Evolutionary conservation across 495 filamentous ascomycete species (phyloP), one percentile per base, ranked within the genome.

Genomic region (Neohortaea acidophila): DNA sequence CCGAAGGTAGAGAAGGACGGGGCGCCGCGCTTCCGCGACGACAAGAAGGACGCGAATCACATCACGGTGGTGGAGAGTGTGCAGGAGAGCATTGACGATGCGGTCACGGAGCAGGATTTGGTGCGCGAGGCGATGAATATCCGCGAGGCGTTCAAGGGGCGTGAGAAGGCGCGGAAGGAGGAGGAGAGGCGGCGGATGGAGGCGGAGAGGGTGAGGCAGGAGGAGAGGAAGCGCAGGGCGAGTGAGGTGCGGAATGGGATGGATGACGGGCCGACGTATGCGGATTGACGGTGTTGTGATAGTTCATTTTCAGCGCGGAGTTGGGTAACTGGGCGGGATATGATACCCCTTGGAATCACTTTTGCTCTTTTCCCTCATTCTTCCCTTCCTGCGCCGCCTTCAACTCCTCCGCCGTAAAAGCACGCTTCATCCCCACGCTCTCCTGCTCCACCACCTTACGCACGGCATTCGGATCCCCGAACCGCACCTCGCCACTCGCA

Each of bases 1-100:
- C 84, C 81, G 56, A 63, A 60, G 43, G 14, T 45, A 8, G 59
- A 62, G 12, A 33, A 45, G n/a, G 51, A 58, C 29, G 53, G 55
- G 2, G 49, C 53, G 17, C 76, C 85, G 48, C 71, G 84, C 30
- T 79, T 93, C 47, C 67, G 89, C 7, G 84, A 93, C 39, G 89
- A 97, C 52, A 97, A 97, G 57, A 62, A 65, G 9, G 80, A 93
- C 43, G 84, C 80, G 2, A 97, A 97, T 54, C 84, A 94, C 56
- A 77, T 82, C 26, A 70, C 62, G 19, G 84, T 79, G 0, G 83
- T 91, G 1, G 61, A 77, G 15, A 81, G 75, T 44, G 86, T 93
- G 11, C 64, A 91, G 34, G 73, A 85, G 46, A 85, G 79, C 57
- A 91, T 94, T 36, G 59, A 70, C 39, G 84, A 93, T 55, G 66